These are phyloP conservation scores for Tricholoma hemisulphureum DNA, from an alignment of 768 basidiomycete species.

Conservation along the genomic window DNA sequence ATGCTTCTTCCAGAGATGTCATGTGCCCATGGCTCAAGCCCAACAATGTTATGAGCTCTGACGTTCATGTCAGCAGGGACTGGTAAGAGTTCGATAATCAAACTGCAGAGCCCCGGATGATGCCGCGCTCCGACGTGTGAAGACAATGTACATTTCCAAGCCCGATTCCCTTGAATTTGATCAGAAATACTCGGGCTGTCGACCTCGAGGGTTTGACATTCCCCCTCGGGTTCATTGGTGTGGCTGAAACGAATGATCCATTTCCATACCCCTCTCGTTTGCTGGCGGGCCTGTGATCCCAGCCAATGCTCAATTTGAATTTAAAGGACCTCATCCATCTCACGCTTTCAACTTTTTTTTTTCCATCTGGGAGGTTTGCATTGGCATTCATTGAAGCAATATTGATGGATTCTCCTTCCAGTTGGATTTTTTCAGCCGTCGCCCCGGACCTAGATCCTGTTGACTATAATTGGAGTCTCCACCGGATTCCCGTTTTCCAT, in stretches of 20 bases:
- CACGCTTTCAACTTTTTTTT: neutral
- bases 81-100: neutral
- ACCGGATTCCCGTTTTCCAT: neutral
- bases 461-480: neutral
- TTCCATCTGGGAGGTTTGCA: neutral
- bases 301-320: neutral
- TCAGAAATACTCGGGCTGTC: conserved; percentile 1
- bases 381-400: neutral
- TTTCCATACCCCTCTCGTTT: neutral
- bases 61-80: neutral
- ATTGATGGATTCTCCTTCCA: neutral
- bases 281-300: neutral
- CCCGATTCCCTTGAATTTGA: neutral
- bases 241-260: neutral
- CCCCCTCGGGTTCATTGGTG: neutral
- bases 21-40: neutral
- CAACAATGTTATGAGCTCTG: neutral
- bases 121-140: neutral
- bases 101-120: neutral
- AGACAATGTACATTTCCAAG: neutral
- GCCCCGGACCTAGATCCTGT: neutral
- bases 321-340: too few relatives aligned
- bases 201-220: neutral
- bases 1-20: neutral
- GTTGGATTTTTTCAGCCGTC: neutral